A percentile compares a stretch with the other conserved stretches of the same genome.
Evolutionary conservation across 345 rosid genomes (phyloP).

Genomic region (rapeseed (Brassica napus)): DNA sequence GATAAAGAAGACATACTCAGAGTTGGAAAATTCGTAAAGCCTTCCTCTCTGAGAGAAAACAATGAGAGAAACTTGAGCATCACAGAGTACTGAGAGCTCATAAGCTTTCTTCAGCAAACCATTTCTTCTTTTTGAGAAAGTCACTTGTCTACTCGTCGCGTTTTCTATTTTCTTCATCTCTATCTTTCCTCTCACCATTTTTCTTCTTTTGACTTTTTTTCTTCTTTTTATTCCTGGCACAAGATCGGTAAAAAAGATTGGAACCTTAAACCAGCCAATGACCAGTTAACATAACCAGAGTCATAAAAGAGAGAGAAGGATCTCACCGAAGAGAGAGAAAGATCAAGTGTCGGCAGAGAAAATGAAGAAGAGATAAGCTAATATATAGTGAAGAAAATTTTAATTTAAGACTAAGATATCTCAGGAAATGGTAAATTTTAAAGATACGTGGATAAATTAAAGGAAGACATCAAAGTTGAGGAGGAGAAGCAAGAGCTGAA

Average conservation of each 20-base stretch:
- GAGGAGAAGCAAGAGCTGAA: constrained; percentile 6
- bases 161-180: constrained; percentile 45
- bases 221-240: background rate
- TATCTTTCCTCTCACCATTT: constrained; percentile 43
- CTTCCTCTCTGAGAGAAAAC: constrained; percentile 41
- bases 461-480: background rate
- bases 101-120: constrained; percentile 45
- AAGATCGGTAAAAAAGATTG: constrained; percentile 32
- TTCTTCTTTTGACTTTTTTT: constrained; percentile 18
- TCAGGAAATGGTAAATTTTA: background rate
- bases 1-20: constrained; percentile 22
- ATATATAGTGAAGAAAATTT: background rate
- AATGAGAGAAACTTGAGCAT: constrained; percentile 40
- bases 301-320: constrained; percentile 5
- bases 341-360: constrained; percentile 13
- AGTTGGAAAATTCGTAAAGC: constrained; percentile 37
- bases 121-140: constrained; percentile 41
- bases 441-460: background rate
- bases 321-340: constrained; percentile 19
- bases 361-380: constrained; percentile 10
- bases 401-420: background rate
- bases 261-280: constrained; percentile 15
- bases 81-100: constrained; percentile 42
- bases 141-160: constrained; percentile 40
- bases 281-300: constrained; percentile 8